A percentile compares a stretch with the other conserved stretches of the same genome.
These are phyloP conservation scores for Monilinia laxa DNA, from an alignment of 2,329 filamentous ascomycete species.

Conservation along the genomic window DNA sequence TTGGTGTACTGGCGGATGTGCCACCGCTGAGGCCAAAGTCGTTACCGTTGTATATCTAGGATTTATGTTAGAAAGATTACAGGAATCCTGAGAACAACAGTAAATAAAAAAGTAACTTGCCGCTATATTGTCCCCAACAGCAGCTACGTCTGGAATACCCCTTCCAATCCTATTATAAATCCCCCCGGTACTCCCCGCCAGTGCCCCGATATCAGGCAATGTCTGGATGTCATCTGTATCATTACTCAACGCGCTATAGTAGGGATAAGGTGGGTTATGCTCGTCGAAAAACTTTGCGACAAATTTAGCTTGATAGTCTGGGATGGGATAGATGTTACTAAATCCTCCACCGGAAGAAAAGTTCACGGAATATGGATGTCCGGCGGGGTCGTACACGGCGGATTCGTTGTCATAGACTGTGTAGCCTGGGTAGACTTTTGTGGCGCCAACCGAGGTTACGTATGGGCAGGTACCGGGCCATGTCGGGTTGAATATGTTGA, in stretches of 20 bases:
- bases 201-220: conserved; percentile 28
- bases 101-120: conserved; percentile 25
- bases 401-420: conserved; percentile 41
- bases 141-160: conserved; percentile 48
- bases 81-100: neutral
- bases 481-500: conserved; percentile 48
- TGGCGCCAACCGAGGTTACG: conserved; percentile 45
- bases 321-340: conserved; percentile 48
- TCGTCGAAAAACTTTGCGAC: conserved; percentile 45
- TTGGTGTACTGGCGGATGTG: conserved; percentile 52
- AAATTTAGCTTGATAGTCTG: conserved; percentile 46
- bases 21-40: conserved; percentile 43
- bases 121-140: conserved; percentile 35
- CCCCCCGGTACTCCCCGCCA: conserved; percentile 25
- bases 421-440: conserved; percentile 37
- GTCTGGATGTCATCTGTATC: conserved; percentile 26
- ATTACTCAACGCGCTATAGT: conserved; percentile 27
- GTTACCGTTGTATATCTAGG: conserved; percentile 26
- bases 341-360: conserved; percentile 48
- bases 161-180: conserved; percentile 32
- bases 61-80: neutral
- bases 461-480: conserved; percentile 47
- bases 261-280: conserved; percentile 33
- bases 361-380: conserved; percentile 27
- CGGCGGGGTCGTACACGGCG: conserved; percentile 33